Conservation (phyloP, 441 rosid species). For the Jatropha podagrica region DNA sequence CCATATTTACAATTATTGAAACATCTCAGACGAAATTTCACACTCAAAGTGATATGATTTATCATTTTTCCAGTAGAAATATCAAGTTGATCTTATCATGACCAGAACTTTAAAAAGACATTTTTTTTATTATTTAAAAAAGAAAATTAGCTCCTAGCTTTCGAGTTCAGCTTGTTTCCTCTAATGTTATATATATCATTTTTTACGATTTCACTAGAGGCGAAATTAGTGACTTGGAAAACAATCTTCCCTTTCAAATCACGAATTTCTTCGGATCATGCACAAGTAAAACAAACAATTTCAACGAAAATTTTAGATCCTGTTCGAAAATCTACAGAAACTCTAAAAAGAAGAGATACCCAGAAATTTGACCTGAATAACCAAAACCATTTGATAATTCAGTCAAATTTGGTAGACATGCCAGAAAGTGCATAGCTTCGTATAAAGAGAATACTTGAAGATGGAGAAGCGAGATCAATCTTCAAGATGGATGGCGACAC, state of each 20-base stretch:
- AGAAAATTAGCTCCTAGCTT: neutral
- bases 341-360: neutral
- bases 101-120: neutral
- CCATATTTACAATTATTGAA: neutral
- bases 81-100: neutral
- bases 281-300: neutral
- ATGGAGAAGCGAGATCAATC: neutral
- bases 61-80: neutral
- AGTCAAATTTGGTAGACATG: neutral
- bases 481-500: neutral
- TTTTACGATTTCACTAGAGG: no score
- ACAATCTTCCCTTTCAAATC: neutral
- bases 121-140: neutral
- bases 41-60: neutral
- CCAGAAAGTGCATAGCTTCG: neutral
- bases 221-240: no score
- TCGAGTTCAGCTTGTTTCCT: no score
- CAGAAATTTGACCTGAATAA: neutral
- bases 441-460: neutral
- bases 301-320: no score
- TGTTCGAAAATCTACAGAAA: no score
- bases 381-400: neutral
- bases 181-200: no score
- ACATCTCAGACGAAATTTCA: neutral
- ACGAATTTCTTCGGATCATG: neutral